A percentile compares a stretch with the other conserved stretches of the same genome.
These are phyloP conservation scores for Aquilaria agallochum DNA, from an alignment of 441 rosid species.

Conservation along the genomic window DNA sequence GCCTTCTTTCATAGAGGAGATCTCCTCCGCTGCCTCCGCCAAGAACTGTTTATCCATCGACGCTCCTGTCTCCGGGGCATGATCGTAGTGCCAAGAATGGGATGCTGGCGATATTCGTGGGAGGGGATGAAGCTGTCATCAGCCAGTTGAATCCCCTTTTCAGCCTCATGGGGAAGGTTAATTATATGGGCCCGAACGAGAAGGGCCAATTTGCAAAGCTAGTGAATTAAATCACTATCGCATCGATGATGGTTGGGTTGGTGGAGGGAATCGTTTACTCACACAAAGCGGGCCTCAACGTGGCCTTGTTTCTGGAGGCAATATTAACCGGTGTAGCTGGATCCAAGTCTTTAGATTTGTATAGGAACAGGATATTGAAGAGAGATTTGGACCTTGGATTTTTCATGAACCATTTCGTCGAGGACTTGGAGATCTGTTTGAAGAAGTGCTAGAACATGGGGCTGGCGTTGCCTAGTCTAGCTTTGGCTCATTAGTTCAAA, in stretches of 20 bases:
- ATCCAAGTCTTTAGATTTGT: conserved; percentile 51
- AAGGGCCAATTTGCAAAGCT: conserved; percentile 77
- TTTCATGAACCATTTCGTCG: conserved; percentile 22
- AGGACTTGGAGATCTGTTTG: conserved; percentile 79
- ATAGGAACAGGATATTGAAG: conserved; percentile 20
- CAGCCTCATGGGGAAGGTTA: conserved; percentile 60
- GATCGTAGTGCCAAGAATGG: conserved; percentile 63
- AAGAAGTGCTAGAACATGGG: conserved; percentile 77
- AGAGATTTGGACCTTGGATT: too few relatives aligned
- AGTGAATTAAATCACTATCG: conserved; percentile 60
- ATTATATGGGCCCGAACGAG: conserved; percentile 67
- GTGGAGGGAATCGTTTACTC: too few relatives aligned
- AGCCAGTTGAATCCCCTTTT: conserved; percentile 51
- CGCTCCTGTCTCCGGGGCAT: conserved; percentile 76
- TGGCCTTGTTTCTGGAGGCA: conserved; percentile 4
- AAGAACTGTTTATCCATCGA: conserved; percentile 50
- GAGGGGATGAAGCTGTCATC: conserved; percentile 51
- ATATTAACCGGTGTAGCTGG: conserved; percentile 62
- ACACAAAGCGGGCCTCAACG: too few relatives aligned
- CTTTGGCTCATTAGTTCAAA: conserved; percentile 57
- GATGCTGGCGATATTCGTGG: conserved; percentile 61
- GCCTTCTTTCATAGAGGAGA: conserved; percentile 69
- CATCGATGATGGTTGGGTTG: too few relatives aligned
- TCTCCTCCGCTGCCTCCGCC: conserved; percentile 42
- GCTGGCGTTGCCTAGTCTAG: conserved; percentile 71